Percentiles rank a stretch among this genome's conserved stretches.
Conservation (phyloP, 768 basidiomycete genomes). For the Kwoniella sp. region DNA sequence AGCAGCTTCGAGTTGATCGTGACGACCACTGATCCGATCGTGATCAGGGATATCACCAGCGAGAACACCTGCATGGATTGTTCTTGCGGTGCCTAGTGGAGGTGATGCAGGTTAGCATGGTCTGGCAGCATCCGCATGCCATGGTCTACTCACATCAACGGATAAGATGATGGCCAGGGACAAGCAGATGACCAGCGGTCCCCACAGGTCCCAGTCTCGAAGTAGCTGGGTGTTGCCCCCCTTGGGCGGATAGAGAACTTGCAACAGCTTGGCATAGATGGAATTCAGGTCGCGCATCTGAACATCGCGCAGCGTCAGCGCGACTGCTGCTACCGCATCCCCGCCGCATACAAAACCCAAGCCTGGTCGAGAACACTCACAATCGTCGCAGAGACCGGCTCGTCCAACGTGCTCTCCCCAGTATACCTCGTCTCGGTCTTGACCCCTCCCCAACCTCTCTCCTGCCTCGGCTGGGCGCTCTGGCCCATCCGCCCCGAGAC, state of each 20-base stretch:
- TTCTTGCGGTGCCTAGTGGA: conserved; percentile 65
- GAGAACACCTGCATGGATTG: conserved; percentile 89
- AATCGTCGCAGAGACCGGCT: conserved; percentile 82
- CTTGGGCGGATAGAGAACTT: conserved; percentile 81
- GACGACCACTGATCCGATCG: conserved; percentile 80
- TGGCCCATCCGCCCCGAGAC: conserved; percentile 41
- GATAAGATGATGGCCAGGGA: conserved; percentile 39
- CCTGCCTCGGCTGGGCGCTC: conserved; percentile 13
- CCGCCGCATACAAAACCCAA: background rate
- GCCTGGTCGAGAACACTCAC: conserved; percentile 57
- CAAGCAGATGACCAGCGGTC: conserved; percentile 63
- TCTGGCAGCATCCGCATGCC: no score
- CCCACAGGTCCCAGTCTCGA: conserved; percentile 98
- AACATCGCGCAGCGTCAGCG: background rate
- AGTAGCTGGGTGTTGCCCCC: conserved; percentile 74
- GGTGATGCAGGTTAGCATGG: background rate
- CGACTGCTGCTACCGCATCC: background rate
- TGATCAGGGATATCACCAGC: conserved; percentile 86
- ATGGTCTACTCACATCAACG: conserved; percentile 27
- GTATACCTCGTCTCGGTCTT: conserved; percentile 82
- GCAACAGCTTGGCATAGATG: conserved; percentile 85
- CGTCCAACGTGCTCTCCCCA: conserved; percentile 84
- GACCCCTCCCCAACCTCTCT: conserved; percentile 61
- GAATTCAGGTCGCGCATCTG: conserved; percentile 84
- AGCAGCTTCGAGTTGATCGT: conserved; percentile 85